These are phyloP conservation scores for Kockiozyma suomiensis DNA, from an alignment of 805 yeast genomes.

Conservation along the genomic window DNA sequence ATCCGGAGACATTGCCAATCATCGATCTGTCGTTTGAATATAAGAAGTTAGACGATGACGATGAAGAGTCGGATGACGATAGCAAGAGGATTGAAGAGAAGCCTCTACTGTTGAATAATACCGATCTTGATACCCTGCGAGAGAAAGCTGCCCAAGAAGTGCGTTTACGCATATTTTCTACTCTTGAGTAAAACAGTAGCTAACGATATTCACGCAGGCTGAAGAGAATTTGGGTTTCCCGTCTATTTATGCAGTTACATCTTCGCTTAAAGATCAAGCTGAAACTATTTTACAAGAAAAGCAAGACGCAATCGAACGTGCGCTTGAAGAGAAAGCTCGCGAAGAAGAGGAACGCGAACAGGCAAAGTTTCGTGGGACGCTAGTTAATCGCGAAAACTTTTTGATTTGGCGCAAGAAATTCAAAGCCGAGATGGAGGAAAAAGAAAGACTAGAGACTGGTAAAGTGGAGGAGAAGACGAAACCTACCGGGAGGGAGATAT, in stretches of 20 bases:
- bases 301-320: constrained; percentile 55
- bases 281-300: constrained; percentile 68
- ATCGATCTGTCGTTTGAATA: constrained; percentile 47
- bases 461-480: constrained; percentile 46
- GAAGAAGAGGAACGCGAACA: constrained; percentile 81
- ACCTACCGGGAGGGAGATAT: constrained; percentile 84
- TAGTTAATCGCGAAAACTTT: constrained; percentile 80
- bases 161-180: background rate
- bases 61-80: constrained; percentile 54
- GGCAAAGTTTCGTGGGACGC: constrained; percentile 86
- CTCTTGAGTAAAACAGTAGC: background rate
- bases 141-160: constrained; percentile 37
- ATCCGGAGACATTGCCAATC: constrained; percentile 80
- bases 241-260: constrained; percentile 77
- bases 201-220: constrained; percentile 46
- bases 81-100: constrained; percentile 47
- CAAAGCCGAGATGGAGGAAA: constrained; percentile 66
- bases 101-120: constrained; percentile 40
- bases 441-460: constrained; percentile 51
- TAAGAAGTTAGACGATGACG: constrained; percentile 44
- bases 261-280: constrained; percentile 77
- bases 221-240: constrained; percentile 87
- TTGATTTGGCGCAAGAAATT: constrained; percentile 71
- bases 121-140: constrained; percentile 38
- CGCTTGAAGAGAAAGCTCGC: constrained; percentile 59